Evolutionary conservation across 306 rosid species (phyloP).

Genomic region (Ammopiptanthus mongolicus): DNA sequence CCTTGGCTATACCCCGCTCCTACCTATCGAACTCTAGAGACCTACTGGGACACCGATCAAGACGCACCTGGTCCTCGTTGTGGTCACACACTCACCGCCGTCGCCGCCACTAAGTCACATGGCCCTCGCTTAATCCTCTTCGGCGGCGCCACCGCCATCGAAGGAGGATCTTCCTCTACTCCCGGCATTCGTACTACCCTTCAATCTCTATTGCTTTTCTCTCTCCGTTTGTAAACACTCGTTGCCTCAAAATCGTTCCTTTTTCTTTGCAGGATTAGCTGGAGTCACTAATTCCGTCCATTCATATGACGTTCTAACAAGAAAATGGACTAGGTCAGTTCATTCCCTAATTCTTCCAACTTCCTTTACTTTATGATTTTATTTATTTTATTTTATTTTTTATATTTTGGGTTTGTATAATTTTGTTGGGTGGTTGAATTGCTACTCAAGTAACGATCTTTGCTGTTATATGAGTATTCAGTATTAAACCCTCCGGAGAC

Average conservation of each 20-base stretch:
- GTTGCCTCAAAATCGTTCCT: background rate
- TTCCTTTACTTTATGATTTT: background rate
- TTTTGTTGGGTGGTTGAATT: constrained; percentile 19
- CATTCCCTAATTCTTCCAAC: background rate
- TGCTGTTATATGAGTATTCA: constrained; percentile 32
- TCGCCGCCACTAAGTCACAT: constrained; percentile 74
- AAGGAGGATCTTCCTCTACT: constrained; percentile 84
- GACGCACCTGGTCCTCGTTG: constrained; percentile 97
- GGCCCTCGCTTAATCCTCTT: constrained; percentile 91
- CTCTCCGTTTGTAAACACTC: background rate
- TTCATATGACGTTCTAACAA: constrained; percentile 72
- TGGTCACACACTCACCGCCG: constrained; percentile 82
- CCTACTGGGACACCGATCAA: constrained; percentile 83
- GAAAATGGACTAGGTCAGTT: constrained; percentile 95
- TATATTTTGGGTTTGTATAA: background rate
- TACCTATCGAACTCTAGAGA: constrained; percentile 54
- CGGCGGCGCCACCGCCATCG: constrained; percentile 97
- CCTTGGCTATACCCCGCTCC: constrained; percentile 95
- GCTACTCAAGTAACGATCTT: constrained; percentile 21
- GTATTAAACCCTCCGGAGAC: constrained; percentile 90
- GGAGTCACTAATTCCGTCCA: constrained; percentile 22
- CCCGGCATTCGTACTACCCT: constrained; percentile 73
- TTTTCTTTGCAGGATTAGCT: background rate
- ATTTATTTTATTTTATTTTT: background rate
- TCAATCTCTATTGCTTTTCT: background rate